Percentiles rank a stretch among this genome's conserved stretches.
phyloP scores from a whole-genome alignment of 805 yeast species.

The Saturnispora zaruensis region DNA sequence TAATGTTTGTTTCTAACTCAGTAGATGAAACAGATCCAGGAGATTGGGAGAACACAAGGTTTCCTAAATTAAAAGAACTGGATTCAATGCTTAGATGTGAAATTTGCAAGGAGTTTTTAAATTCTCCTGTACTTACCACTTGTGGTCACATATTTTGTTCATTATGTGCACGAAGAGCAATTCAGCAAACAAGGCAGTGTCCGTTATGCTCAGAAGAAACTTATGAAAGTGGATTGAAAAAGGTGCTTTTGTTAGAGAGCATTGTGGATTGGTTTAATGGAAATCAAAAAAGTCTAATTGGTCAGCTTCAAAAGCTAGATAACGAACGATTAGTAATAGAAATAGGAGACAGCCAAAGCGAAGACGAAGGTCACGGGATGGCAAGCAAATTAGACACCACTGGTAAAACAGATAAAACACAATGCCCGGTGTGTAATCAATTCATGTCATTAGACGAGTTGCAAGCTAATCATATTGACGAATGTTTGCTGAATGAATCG shows the following conservation, averaged over 20 bases:
- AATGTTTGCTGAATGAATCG: slow-evolving; percentile 34
- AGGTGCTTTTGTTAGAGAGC: slow-evolving; percentile 67
- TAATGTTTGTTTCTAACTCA: slow-evolving; percentile 15
- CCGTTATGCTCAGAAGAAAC: slow-evolving; percentile 71
- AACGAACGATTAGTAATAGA: slow-evolving; percentile 21
- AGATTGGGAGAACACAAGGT: slow-evolving; percentile 51
- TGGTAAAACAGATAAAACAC: slow-evolving; percentile 29
- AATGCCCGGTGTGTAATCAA: slow-evolving; percentile 61
- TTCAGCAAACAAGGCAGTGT: slow-evolving; percentile 53
- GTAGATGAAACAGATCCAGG: slow-evolving; percentile 51
- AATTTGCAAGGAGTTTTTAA: slow-evolving; percentile 75
- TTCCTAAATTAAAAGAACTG: slow-evolving; percentile 50
- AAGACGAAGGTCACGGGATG: slow-evolving; percentile 6
- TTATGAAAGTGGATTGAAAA: slow-evolving; percentile 58
- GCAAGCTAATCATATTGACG: slow-evolving; percentile 54
- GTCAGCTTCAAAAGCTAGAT: slow-evolving; percentile 12
- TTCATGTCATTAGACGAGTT: slow-evolving; percentile 46
- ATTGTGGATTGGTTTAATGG: slow-evolving; percentile 44
- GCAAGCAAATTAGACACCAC: slow-evolving; percentile 9
- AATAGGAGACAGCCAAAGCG: slow-evolving; percentile 17
- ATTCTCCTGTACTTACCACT: slow-evolving; percentile 72
- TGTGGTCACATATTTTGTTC: slow-evolving; percentile 92
- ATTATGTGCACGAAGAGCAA: slow-evolving; percentile 66
- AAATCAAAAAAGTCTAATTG: slow-evolving; percentile 32
- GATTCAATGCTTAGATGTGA: slow-evolving; percentile 75